Evolutionary conservation across 306 rosid genomes (phyloP).

Genomic region (Castanea crenata): DNA sequence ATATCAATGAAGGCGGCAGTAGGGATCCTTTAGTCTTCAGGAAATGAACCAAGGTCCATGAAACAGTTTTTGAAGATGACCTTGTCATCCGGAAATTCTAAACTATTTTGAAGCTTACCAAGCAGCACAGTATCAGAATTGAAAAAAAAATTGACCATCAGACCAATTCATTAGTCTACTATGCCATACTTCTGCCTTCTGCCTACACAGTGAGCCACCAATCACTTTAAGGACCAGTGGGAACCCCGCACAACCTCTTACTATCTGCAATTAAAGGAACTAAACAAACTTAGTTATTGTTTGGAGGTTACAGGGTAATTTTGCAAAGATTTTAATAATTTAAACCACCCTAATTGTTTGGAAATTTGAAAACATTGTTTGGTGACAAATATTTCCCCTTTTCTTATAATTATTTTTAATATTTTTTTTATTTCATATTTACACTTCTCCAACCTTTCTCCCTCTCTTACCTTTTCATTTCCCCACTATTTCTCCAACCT

Average conservation of each 20-base stretch:
- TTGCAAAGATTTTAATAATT: too few relatives aligned
- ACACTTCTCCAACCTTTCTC: too few relatives aligned
- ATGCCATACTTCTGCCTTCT: slow-evolving; percentile 18
- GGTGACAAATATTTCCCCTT: too few relatives aligned
- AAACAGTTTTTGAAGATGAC: slow-evolving; percentile 26
- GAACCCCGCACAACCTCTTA: slow-evolving; percentile 20
- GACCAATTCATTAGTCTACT: slow-evolving; percentile 9
- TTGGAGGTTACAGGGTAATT: background rate
- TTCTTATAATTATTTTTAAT: too few relatives aligned
- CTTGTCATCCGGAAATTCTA: slow-evolving; percentile 24
- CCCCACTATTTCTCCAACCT: too few relatives aligned
- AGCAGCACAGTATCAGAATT: slow-evolving; percentile 15
- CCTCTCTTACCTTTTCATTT: too few relatives aligned
- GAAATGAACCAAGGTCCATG: slow-evolving; percentile 59
- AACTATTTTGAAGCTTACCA: slow-evolving; percentile 23
- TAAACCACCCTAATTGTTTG: too few relatives aligned
- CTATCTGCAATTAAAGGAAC: slow-evolving; percentile 18
- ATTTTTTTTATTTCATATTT: too few relatives aligned
- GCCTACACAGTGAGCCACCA: slow-evolving; percentile 23
- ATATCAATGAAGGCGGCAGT: too few relatives aligned
- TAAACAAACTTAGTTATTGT: background rate
- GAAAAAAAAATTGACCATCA: slow-evolving; percentile 16
- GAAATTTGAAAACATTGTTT: too few relatives aligned
- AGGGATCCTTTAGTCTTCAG: slow-evolving; percentile 14
- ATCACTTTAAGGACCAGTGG: slow-evolving; percentile 30